phyloP scores from a whole-genome alignment of 2,329 filamentous ascomycete genomes.

The Didymellaceae sp. region DNA sequence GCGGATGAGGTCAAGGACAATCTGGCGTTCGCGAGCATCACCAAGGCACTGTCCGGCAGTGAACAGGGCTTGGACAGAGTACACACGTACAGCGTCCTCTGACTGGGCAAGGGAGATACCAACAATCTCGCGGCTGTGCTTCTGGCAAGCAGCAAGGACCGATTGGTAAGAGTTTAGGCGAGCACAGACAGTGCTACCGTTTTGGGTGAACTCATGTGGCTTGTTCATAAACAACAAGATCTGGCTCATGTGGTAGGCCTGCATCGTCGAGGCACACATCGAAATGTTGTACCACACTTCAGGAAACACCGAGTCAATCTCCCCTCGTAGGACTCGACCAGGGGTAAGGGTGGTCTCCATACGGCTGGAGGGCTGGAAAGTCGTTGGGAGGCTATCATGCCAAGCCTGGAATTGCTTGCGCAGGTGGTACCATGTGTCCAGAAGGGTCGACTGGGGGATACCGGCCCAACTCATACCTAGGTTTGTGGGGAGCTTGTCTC shows the following conservation, averaged over 20 bases:
- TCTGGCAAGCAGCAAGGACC: slow-evolving; percentile 62
- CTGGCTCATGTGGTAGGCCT: slow-evolving; percentile 69
- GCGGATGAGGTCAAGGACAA: slow-evolving; percentile 62
- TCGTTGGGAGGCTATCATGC: slow-evolving; percentile 65
- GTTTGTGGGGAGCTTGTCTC: slow-evolving; percentile 57
- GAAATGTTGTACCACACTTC: slow-evolving; percentile 69
- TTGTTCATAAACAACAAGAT: slow-evolving; percentile 68
- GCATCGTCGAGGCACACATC: slow-evolving; percentile 71
- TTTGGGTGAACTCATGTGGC: slow-evolving; percentile 61
- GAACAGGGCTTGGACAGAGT: slow-evolving; percentile 66
- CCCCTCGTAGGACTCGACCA: slow-evolving; percentile 28
- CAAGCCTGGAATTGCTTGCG: slow-evolving; percentile 65
- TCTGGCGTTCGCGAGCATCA: slow-evolving; percentile 59
- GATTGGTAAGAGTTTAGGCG: slow-evolving; percentile 63
- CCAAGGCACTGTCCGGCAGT: slow-evolving; percentile 67
- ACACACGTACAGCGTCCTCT: slow-evolving; percentile 63
- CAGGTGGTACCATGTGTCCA: slow-evolving; percentile 62
- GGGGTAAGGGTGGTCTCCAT: slow-evolving; percentile 48
- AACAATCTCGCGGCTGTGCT: slow-evolving; percentile 67
- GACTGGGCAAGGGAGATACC: slow-evolving; percentile 65
- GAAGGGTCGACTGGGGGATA: slow-evolving; percentile 57
- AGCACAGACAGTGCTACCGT: slow-evolving; percentile 59
- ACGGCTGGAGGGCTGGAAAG: slow-evolving; percentile 64
- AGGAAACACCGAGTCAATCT: slow-evolving; percentile 53
- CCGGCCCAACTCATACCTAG: slow-evolving; percentile 51